A percentile compares a stretch with the other conserved stretches of the same genome.
These are phyloP conservation scores for Periglandula ipomoeae DNA, from an alignment of 2,329 filamentous ascomycete genomes.

Conservation along the genomic window DNA sequence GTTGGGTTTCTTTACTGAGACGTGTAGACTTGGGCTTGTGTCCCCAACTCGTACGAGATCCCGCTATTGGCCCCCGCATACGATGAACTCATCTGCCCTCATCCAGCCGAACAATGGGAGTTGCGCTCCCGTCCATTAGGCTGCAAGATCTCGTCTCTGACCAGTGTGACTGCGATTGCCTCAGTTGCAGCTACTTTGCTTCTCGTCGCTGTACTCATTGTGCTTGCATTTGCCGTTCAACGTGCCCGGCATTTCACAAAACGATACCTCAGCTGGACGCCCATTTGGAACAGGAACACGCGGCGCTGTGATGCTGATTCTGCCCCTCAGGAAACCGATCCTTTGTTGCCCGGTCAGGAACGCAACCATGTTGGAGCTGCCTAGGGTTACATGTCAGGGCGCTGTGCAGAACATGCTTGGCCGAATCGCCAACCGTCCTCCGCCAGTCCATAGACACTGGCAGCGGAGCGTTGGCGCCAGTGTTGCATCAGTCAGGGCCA, in stretches of 20 bases:
- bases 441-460: background rate
- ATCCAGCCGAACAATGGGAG: slow-evolving; percentile 34
- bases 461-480: background rate
- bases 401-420: no score
- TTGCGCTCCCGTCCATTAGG: slow-evolving; percentile 26
- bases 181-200: slow-evolving; percentile 20
- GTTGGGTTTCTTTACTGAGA: slow-evolving; percentile 2
- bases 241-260: slow-evolving; percentile 15
- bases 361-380: no score
- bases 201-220: slow-evolving; percentile 15
- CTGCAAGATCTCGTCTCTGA: slow-evolving; percentile 26
- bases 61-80: slow-evolving; percentile 41
- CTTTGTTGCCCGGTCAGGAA: slow-evolving; percentile 7
- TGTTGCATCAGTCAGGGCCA: background rate
- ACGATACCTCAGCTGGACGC: slow-evolving; percentile 14
- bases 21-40: slow-evolving; percentile 41
- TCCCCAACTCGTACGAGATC: slow-evolving; percentile 38
- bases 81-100: slow-evolving; percentile 41
- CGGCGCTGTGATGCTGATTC: slow-evolving; percentile 3
- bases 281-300: slow-evolving; percentile 10
- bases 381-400: background rate
- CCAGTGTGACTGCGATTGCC: slow-evolving; percentile 19
- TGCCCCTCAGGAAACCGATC: slow-evolving; percentile 16
- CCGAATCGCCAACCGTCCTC: background rate
- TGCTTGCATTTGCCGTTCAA: slow-evolving; percentile 7